Evolutionary conservation across 1,284 basidiomycete genomes (phyloP), one percentile per base, ranked within the genome.

Genomic region (Cryptococcus depauperatus): DNA sequence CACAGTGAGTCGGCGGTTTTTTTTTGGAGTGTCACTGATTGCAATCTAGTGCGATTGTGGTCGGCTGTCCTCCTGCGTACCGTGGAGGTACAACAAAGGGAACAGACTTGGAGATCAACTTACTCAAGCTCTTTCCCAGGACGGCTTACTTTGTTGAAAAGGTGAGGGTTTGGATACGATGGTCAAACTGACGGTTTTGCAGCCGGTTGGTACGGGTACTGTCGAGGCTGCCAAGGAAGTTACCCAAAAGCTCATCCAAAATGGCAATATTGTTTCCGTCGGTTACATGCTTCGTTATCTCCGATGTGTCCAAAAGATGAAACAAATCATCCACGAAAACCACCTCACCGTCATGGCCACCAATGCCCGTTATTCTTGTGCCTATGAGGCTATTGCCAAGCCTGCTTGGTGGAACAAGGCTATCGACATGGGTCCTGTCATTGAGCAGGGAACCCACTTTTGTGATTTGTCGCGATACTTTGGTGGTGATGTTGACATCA

Each of bases 341-440:
- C 80, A 91, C 64, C 78, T 97, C 50, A 85, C 84, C n/a, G 91
- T 98, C 48, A 97, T 98, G 92, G 80, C 85, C 42, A 96, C 92
- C 44, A 84, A 92, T 57, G 92, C 91, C 8, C 85, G 92, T 53
- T 97, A 97, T 73, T 66, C 69, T 6, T 87, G 85, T 68, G 92
- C 93, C 19, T 96, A 95, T 66, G 81, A 89, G 70, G 75, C 81
- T 19, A 91, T 93, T 55, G 81, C 81, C 39, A 95, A 95, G 74
- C 81, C 80, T 4, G 87, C 91, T 59, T 95, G 95, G 93, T 98
- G 95, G 95, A 84, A 93, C 78, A 97, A 97, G 74, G 79, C 83
- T 21, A 86, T 64, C 46, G 69, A 68, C 51, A 71, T 70, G 70
- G 93, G 93, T 29, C 93, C 93, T 11, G 81, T 98, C 62, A 79